Base-by-base conservation (phyloP, 352 stramenopile species). In the Globisporangium paroecandrum region DNA sequence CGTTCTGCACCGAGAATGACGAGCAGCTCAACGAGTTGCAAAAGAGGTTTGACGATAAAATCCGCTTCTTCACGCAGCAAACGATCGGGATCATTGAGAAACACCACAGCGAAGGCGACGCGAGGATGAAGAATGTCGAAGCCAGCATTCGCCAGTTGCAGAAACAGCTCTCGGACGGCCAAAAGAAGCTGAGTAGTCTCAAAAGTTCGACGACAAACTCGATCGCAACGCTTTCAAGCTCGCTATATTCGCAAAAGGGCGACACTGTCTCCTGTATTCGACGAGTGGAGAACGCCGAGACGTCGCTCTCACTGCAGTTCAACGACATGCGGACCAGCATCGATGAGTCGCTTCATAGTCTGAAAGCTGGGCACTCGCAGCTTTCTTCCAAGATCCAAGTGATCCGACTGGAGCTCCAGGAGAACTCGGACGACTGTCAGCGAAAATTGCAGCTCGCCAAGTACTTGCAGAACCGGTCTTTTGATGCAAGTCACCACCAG, bases 301-400 rank as follows among this genome's bases (percentile, higher is more conserved):
- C 55, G 18, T 12, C 72, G 3, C 51, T 73, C 10, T 47, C 72
- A 18, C 32, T 76, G 24, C 69, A 81, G 55, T 38, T 77, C 9
- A 61, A 72, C 41, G 69, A 73, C 41, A 36, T 77, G 15, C 69
- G 59, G 7, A 43, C 43, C 12, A 34, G 49, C 41, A 53, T 54
- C 2, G 62, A 72, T 5, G 74, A 84, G 2, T 69, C 77, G 13
- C 13, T 85, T 3, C 43, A 72, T 18, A 58, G 49, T 6, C 41
- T 84, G n/a, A 67, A 71, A 2, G 69, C 70, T 2, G 51, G 56
- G 0, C 60, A 87, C 6, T 60, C 67, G 18, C 79, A 87, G 27
- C 62, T 84, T 38, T 69, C 76, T 2, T 49, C 76, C 27, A 85
- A 83, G 53, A 55, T 87, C 10, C 77, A 85, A 56, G 70, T 87